Evolutionary conservation across 768 basidiomycete species (phyloP).

Genomic region (Naganishia vishniacii): DNA sequence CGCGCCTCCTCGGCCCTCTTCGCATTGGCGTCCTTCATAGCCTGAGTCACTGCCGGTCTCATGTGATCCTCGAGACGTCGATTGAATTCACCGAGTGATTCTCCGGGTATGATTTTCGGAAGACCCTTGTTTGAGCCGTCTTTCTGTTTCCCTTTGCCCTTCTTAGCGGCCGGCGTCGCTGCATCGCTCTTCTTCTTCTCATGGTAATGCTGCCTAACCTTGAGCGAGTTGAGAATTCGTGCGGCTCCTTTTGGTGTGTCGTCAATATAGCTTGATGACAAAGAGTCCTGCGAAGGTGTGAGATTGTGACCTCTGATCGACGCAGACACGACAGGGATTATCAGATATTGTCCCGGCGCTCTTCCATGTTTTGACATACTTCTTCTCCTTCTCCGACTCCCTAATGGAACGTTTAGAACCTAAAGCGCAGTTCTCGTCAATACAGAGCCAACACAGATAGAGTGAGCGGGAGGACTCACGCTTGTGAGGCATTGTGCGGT

Average conservation of each 20-base stretch:
- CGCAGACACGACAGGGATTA: neutral
- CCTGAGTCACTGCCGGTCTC: conserved; percentile 39
- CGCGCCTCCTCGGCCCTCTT: conserved; percentile 32
- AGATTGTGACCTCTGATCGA: conserved; percentile 5
- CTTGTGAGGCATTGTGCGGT: conserved; percentile 21
- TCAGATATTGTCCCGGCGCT: neutral
- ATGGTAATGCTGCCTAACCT: conserved; percentile 35
- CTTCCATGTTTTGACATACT: conserved; percentile 28
- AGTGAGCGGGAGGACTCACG: neutral
- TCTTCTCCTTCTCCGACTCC: conserved; percentile 36
- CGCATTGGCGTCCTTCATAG: conserved; percentile 40
- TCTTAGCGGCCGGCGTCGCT: conserved; percentile 32
- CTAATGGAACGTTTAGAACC: conserved; percentile 42
- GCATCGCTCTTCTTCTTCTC: conserved; percentile 26
- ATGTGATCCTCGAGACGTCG: conserved; percentile 41
- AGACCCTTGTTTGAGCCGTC: conserved; percentile 9
- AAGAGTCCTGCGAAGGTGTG: conserved; percentile 3
- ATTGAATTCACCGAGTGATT: conserved; percentile 44
- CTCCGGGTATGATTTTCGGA: conserved; percentile 37
- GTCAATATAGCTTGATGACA: conserved; percentile 26
- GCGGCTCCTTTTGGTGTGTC: conserved; percentile 41
- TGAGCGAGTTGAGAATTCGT: conserved; percentile 37
- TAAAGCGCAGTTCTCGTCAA: conserved; percentile 1
- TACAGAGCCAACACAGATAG: too few species aligned
- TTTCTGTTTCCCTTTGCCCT: conserved; percentile 29